These are phyloP conservation scores for Selenicereus undatus DNA, from an alignment of 148 eudicot species.

Conservation along the genomic window DNA sequence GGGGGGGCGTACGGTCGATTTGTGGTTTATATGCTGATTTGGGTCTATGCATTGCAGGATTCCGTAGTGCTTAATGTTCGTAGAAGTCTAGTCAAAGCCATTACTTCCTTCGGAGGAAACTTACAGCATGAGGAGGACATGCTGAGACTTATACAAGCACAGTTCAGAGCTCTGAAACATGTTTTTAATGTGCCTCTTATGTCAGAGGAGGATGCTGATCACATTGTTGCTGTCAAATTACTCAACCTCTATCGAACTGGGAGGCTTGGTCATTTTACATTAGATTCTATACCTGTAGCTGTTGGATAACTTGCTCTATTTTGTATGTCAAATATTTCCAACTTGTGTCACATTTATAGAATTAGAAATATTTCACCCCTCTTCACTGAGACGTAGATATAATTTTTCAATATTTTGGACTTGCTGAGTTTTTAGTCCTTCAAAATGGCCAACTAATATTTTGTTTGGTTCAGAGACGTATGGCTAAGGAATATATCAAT, in stretches of 20 bases:
- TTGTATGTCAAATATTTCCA: neutral
- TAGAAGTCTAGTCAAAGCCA: constrained; percentile 35
- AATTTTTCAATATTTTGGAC: no score
- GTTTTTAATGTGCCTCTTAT: constrained; percentile 37
- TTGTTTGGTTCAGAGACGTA: no score
- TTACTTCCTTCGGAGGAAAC: constrained; percentile 52
- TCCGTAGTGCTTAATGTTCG: constrained; percentile 57
- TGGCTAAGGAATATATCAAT: no score
- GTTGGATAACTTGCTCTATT: neutral
- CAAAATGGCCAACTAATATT: no score
- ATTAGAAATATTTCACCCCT: neutral
- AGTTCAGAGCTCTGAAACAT: constrained; percentile 40
- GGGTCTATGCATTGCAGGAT: constrained; percentile 36
- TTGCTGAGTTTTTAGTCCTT: no score
- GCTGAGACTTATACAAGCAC: constrained; percentile 41
- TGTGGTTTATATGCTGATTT: neutral
- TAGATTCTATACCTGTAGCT: constrained; percentile 41
- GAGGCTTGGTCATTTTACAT: constrained; percentile 72
- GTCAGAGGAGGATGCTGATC: constrained; percentile 29
- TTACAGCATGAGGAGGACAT: constrained; percentile 43
- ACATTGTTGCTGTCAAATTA: constrained; percentile 54
- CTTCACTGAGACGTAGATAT: neutral
- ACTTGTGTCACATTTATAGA: neutral
- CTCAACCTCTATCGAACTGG: constrained; percentile 80
- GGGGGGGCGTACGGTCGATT: no score